Conservation (phyloP, 2,329 filamentous ascomycete genomes). For the Fusarium fujikuroi region DNA sequence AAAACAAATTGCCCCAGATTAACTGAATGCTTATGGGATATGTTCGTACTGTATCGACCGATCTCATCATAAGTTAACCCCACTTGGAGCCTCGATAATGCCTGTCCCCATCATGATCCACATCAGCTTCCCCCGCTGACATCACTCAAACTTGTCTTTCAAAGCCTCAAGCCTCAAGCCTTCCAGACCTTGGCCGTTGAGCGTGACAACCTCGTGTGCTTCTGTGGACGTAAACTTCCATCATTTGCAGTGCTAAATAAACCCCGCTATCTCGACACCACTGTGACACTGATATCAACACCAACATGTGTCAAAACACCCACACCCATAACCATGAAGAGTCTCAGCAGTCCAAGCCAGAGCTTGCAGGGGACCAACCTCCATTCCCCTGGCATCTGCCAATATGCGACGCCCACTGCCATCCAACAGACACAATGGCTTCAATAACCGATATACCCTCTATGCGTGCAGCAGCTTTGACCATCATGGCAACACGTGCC, state of each 20-base stretch:
- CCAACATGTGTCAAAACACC: slow-evolving; percentile 22
- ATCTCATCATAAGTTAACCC: background rate
- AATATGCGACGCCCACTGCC: slow-evolving; percentile 83
- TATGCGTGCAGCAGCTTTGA: slow-evolving; percentile 75
- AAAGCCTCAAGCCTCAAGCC: slow-evolving; percentile 12
- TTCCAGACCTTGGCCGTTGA: background rate
- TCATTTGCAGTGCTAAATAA: background rate
- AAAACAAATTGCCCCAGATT: background rate
- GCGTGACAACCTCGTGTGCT: background rate
- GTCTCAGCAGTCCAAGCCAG: background rate
- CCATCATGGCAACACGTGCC: slow-evolving; percentile 80
- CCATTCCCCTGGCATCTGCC: slow-evolving; percentile 76
- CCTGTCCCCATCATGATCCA: slow-evolving; percentile 16
- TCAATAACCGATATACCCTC: slow-evolving; percentile 65
- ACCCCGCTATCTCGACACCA: background rate
- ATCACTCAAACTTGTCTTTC: slow-evolving; percentile 7
- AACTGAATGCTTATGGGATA: background rate
- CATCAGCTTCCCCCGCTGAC: slow-evolving; percentile 26
- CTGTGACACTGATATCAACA: background rate
- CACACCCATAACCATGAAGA: slow-evolving; percentile 14
- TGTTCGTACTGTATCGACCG: background rate
- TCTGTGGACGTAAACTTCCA: background rate
- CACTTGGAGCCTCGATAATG: slow-evolving; percentile 25
- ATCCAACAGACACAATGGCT: slow-evolving; percentile 81
- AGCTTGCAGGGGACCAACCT: background rate